Conservation (phyloP, 108 stramenopile genomes). For the Cylindrotheca fusiformis region DNA sequence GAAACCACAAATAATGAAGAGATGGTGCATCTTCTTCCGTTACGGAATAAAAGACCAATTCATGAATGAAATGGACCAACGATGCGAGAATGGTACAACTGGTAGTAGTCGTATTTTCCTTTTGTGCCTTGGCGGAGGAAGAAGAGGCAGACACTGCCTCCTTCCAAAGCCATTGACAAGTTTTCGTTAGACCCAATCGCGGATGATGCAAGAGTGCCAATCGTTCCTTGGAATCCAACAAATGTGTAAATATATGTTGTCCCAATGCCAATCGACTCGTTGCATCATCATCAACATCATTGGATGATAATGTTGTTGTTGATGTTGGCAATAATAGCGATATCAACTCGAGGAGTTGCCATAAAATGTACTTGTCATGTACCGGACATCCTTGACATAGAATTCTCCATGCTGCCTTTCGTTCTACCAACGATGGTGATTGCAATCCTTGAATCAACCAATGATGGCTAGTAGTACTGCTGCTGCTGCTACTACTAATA, state of each 20-base stretch:
- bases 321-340: neutral
- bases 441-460: slow-evolving; percentile 30
- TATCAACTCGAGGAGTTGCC: slow-evolving; percentile 18
- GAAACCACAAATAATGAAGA: too few species aligned
- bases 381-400: slow-evolving; percentile 25
- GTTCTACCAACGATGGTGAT: slow-evolving; percentile 25
- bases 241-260: neutral
- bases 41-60: too few species aligned
- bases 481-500: slow-evolving; percentile 13
- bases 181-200: neutral
- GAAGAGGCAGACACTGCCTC: too few species aligned
- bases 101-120: too few species aligned
- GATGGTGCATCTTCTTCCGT: too few species aligned
- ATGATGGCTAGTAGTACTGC: slow-evolving; percentile 12
- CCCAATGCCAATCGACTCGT: neutral
- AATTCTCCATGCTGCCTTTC: slow-evolving; percentile 25
- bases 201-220: slow-evolving; percentile 19
- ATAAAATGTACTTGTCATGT: slow-evolving; percentile 10
- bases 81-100: too few species aligned
- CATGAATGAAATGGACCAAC: too few species aligned
- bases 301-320: neutral
- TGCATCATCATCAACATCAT: neutral
- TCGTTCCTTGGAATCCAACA: slow-evolving; percentile 1
- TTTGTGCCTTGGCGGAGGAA: too few species aligned
- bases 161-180: slow-evolving; percentile 1